phyloP scores from a whole-genome alignment of 2,329 filamentous ascomycete species.

The Cladosporium sp. region DNA sequence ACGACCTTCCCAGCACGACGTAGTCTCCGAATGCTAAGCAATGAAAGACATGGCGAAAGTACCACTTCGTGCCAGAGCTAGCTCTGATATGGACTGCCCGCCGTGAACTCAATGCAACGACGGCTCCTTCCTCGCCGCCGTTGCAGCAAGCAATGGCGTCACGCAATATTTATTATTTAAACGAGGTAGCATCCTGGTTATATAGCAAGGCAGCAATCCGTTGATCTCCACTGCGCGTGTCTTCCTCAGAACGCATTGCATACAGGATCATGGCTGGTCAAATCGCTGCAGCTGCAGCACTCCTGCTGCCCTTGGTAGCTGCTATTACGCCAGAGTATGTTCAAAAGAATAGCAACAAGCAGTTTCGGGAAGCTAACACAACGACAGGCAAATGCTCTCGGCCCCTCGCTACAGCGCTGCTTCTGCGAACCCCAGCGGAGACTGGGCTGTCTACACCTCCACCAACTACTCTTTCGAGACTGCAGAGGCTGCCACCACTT shows the following conservation, averaged over 20 bases:
- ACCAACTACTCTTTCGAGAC: slow-evolving; percentile 23
- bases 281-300: slow-evolving; percentile 8
- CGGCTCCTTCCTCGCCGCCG: not conserved
- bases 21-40: not conserved
- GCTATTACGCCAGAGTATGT: slow-evolving; percentile 9
- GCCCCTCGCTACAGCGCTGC: slow-evolving; percentile 24
- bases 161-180: not conserved
- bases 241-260: not conserved
- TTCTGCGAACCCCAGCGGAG: slow-evolving; percentile 24
- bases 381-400: slow-evolving; percentile 24
- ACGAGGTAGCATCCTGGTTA: not conserved
- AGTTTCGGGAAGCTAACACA: not conserved
- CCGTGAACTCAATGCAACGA: not conserved
- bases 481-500: slow-evolving; percentile 18
- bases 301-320: slow-evolving; percentile 9
- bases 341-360: not conserved
- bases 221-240: not conserved
- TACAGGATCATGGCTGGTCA: slow-evolving; percentile 1
- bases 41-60: not conserved
- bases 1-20: slow-evolving; percentile 8
- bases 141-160: not conserved
- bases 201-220: not conserved
- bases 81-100: not conserved
- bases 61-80: not conserved
- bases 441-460: slow-evolving; percentile 29